Evolutionary conservation across 1,284 basidiomycete species (phyloP).

Genomic region (Boletus sp.): DNA sequence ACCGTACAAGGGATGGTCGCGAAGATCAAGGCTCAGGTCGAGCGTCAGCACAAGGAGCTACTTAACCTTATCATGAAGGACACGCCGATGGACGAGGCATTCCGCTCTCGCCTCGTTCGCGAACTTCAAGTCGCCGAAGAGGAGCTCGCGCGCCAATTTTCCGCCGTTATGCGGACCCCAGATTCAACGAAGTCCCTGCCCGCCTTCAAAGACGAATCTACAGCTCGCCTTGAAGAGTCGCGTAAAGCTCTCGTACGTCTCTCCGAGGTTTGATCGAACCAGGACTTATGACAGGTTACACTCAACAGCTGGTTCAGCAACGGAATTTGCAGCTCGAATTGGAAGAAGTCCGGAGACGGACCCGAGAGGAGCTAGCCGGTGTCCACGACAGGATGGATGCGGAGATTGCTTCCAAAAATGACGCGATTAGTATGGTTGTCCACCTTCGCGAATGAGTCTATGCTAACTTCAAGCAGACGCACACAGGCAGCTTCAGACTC

Average conservation of each 20-base stretch:
- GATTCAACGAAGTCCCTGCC: conserved; percentile 49
- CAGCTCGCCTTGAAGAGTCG: conserved; percentile 71
- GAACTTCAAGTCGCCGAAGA: conserved; percentile 69
- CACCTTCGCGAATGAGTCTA: background rate
- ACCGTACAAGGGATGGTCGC: conserved; percentile 49
- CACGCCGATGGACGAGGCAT: conserved; percentile 57
- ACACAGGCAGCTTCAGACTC: conserved; percentile 59
- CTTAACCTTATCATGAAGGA: conserved; percentile 60
- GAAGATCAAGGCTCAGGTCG: conserved; percentile 61
- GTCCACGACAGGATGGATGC: conserved; percentile 58
- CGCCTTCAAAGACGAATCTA: conserved; percentile 62
- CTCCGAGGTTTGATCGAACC: background rate
- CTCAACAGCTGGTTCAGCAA: conserved; percentile 60
- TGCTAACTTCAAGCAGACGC: conserved; percentile 40
- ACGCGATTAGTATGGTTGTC: conserved; percentile 50
- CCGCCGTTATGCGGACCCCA: conserved; percentile 25
- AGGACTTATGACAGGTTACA: conserved; percentile 2
- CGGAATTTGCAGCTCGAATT: conserved; percentile 63
- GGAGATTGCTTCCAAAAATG: conserved; percentile 53
- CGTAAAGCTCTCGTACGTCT: conserved; percentile 61
- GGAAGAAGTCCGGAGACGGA: conserved; percentile 59
- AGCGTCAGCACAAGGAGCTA: conserved; percentile 69
- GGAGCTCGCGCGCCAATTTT: conserved; percentile 59
- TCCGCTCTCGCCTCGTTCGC: conserved; percentile 64
- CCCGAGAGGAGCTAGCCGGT: conserved; percentile 60